Evolutionary conservation across 768 basidiomycete genomes (phyloP).

Genomic region (Lentinula sp.): DNA sequence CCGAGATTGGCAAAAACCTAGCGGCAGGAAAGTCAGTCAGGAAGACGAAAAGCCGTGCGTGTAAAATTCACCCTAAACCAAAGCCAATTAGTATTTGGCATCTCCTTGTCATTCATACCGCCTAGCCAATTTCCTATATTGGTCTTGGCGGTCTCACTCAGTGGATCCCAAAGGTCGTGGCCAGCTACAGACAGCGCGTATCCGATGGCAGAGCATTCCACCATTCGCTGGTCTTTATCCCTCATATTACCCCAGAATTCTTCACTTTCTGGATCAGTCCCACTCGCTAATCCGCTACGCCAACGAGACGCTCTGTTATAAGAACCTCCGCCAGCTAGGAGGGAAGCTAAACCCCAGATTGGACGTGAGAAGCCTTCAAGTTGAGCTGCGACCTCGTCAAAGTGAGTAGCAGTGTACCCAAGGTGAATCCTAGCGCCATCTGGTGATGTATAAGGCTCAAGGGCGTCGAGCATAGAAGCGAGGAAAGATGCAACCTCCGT

Average conservation of each 20-base stretch:
- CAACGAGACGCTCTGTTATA: slow-evolving; percentile 58
- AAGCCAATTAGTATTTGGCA: slow-evolving; percentile 82
- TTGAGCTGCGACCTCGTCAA: slow-evolving; percentile 65
- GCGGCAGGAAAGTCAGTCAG: slow-evolving; percentile 1
- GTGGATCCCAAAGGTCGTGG: slow-evolving; percentile 58
- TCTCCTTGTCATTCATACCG: slow-evolving; percentile 75
- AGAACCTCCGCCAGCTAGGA: slow-evolving; percentile 57
- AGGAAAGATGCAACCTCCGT: slow-evolving; percentile 54
- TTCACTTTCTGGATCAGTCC: slow-evolving; percentile 56
- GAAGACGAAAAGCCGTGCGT: not conserved
- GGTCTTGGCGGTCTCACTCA: slow-evolving; percentile 45
- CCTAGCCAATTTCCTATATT: slow-evolving; percentile 64
- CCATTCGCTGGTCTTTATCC: slow-evolving; percentile 77
- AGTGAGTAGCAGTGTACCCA: slow-evolving; percentile 66
- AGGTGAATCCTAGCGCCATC: slow-evolving; percentile 69
- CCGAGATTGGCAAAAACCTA: slow-evolving; percentile 76
- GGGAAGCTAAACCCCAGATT: slow-evolving; percentile 66
- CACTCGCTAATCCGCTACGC: slow-evolving; percentile 59
- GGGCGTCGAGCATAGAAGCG: slow-evolving; percentile 54
- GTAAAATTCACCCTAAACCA: slow-evolving; percentile 60
- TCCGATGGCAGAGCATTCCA: slow-evolving; percentile 73
- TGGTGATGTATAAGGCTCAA: slow-evolving; percentile 63
- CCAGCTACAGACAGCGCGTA: slow-evolving; percentile 63
- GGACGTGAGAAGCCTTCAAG: slow-evolving; percentile 75
- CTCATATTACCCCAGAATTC: slow-evolving; percentile 78